These are phyloP conservation scores for Saturnispora gosingensis DNA, from an alignment of 805 yeast genomes.

Conservation along the genomic window DNA sequence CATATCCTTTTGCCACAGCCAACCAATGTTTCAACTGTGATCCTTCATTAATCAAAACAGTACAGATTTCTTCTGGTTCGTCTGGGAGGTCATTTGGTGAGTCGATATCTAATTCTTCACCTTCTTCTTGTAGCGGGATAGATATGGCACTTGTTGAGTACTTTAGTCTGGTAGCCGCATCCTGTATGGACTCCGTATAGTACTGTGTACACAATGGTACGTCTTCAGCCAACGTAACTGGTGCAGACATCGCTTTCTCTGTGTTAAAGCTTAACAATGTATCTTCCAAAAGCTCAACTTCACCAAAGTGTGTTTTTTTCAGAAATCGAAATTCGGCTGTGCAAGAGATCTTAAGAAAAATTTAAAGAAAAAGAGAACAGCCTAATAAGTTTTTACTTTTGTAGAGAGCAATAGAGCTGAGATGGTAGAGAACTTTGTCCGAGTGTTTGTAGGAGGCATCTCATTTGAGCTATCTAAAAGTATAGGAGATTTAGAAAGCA, in stretches of 20 bases:
- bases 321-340: neutral
- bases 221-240: slow-evolving; percentile 9
- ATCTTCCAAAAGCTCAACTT: neutral
- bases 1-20: slow-evolving; percentile 73
- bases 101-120: slow-evolving; percentile 82
- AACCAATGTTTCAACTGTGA: slow-evolving; percentile 77
- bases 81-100: slow-evolving; percentile 77
- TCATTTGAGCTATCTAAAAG: slow-evolving; percentile 42
- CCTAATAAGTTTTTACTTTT: neutral
- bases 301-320: neutral
- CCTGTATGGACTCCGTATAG: slow-evolving; percentile 18
- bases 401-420: neutral
- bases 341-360: neutral
- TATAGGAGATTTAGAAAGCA: slow-evolving; percentile 36
- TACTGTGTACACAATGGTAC: slow-evolving; percentile 20
- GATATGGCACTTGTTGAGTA: slow-evolving; percentile 22
- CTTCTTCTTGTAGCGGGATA: slow-evolving; percentile 67
- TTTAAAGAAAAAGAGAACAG: neutral
- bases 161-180: slow-evolving; percentile 16
- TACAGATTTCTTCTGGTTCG: slow-evolving; percentile 76
- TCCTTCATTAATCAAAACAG: slow-evolving; percentile 70
- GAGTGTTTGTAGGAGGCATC: slow-evolving; percentile 60
- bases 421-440: neutral
- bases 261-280: neutral
- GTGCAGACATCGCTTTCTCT: neutral